phyloP scores from a whole-genome alignment of 2,329 filamentous ascomycete genomes.

The Alternaria brassicae region DNA sequence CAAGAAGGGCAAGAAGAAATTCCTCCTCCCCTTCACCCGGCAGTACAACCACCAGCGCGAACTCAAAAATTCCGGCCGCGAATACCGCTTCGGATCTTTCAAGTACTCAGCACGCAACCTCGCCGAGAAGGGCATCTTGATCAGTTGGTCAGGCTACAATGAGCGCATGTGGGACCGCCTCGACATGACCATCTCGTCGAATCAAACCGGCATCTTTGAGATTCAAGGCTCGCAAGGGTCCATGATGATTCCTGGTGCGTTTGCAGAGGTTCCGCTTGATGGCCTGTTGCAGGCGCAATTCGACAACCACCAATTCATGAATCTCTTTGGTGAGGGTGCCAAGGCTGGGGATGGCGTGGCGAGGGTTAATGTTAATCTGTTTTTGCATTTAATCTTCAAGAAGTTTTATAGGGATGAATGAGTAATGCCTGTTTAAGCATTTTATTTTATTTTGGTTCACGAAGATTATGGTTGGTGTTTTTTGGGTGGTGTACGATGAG shows the following conservation, averaged over 20 bases:
- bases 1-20: slow-evolving; percentile 94
- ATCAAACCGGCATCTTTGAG: slow-evolving; percentile 92
- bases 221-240: slow-evolving; percentile 89
- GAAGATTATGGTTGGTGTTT: neutral
- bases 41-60: slow-evolving; percentile 99
- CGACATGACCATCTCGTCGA: slow-evolving; percentile 92
- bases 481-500: too few relatives aligned
- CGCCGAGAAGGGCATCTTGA: slow-evolving; percentile 90
- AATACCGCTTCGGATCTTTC: slow-evolving; percentile 97
- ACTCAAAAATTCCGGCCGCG: slow-evolving; percentile 86
- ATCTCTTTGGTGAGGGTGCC: slow-evolving; percentile 68
- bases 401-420: slow-evolving; percentile 79
- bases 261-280: slow-evolving; percentile 86
- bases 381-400: slow-evolving; percentile 97
- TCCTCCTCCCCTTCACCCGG: slow-evolving; percentile 94
- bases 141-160: slow-evolving; percentile 84
- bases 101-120: slow-evolving; percentile 93
- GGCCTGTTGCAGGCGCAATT: slow-evolving; percentile 96
- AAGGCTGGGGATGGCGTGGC: slow-evolving; percentile 54
- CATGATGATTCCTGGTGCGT: slow-evolving; percentile 95
- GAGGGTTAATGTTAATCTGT: slow-evolving; percentile 92
- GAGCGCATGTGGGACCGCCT: slow-evolving; percentile 89
- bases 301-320: slow-evolving; percentile 95
- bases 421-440: slow-evolving; percentile 20
- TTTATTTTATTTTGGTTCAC: too few relatives aligned